Conservation (phyloP, 176 grass and related monocot genomes). For the Oropetium thomaeum region DNA sequence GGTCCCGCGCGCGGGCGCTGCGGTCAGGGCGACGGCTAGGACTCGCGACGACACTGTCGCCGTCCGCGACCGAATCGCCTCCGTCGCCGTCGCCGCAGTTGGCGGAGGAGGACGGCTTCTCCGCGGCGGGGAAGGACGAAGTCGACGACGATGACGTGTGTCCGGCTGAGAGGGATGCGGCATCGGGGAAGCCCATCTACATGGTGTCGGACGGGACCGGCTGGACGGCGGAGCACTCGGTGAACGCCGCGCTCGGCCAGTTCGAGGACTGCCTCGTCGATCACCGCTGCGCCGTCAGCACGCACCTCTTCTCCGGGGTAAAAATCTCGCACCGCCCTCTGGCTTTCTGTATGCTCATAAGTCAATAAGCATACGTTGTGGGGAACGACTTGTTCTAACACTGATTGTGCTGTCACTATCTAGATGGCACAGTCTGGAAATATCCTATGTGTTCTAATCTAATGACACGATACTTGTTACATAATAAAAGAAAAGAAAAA, state of each 20-base stretch:
- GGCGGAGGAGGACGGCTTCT: not conserved
- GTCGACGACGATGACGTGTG: constrained; percentile 14
- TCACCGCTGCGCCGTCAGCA: constrained; percentile 64
- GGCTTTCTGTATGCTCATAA: not conserved
- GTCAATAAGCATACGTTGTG: not conserved
- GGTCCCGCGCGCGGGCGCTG: constrained; percentile 68
- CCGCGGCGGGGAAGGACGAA: not conserved
- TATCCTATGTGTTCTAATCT: not conserved
- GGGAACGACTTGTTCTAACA: not conserved
- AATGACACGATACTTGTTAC: not conserved
- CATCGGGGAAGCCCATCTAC: constrained; percentile 73
- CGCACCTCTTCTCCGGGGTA: constrained; percentile 90
- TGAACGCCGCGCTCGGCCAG: constrained; percentile 91
- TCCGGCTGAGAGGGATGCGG: not conserved
- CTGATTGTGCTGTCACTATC: not conserved
- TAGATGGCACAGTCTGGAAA: not conserved
- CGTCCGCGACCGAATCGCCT: not conserved
- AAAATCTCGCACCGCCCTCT: not conserved
- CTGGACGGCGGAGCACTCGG: constrained; percentile 90
- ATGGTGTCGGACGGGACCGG: constrained; percentile 99
- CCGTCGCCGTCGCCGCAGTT: not conserved
- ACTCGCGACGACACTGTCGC: not conserved
- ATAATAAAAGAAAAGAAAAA: not conserved
- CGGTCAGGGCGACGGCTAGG: constrained; percentile 53
- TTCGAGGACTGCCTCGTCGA: constrained; percentile 89